Evolutionary conservation across 495 filamentous ascomycete genomes (phyloP).

Genomic region (Thermothielavioides terrestris): DNA sequence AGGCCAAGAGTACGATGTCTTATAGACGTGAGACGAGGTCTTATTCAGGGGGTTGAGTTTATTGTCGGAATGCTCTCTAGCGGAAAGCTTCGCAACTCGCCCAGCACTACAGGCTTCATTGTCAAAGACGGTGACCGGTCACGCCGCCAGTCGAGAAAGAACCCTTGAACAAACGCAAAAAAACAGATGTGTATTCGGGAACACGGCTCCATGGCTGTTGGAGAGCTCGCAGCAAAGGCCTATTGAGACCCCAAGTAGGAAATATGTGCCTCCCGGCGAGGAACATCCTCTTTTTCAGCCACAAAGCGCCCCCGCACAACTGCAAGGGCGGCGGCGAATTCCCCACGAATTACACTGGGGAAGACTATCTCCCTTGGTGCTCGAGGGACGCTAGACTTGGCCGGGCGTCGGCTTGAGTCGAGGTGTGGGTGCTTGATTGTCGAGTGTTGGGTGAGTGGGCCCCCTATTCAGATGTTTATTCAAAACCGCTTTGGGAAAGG

Average conservation of each 20-base stretch:
- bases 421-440: not conserved
- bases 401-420: not conserved
- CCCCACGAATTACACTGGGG: not conserved
- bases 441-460: not conserved
- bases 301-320: constrained; percentile 4
- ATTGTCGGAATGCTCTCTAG: constrained; percentile 10
- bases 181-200: not conserved
- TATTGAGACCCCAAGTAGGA: constrained; percentile 20
- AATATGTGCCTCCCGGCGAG: not conserved
- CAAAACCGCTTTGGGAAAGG: constrained; percentile 25
- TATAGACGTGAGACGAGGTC: constrained; percentile 6
- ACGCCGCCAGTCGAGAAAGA: not conserved
- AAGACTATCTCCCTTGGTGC: not conserved
- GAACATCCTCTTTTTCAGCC: not conserved
- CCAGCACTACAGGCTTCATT: not conserved
- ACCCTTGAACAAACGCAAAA: not conserved
- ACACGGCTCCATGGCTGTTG: not conserved
- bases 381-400: not conserved
- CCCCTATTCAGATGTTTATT: constrained; percentile 30
- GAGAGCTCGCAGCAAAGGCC: constrained; percentile 6
- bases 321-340: not conserved
- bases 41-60: constrained; percentile 15
- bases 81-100: not conserved
- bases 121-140: not conserved
- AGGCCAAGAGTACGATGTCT: not conserved